Percentiles rank a stretch among this genome's conserved stretches.
Evolutionary conservation across 2,329 filamentous ascomycete genomes (phyloP).

Genomic region (Colletotrichum godetiae): DNA sequence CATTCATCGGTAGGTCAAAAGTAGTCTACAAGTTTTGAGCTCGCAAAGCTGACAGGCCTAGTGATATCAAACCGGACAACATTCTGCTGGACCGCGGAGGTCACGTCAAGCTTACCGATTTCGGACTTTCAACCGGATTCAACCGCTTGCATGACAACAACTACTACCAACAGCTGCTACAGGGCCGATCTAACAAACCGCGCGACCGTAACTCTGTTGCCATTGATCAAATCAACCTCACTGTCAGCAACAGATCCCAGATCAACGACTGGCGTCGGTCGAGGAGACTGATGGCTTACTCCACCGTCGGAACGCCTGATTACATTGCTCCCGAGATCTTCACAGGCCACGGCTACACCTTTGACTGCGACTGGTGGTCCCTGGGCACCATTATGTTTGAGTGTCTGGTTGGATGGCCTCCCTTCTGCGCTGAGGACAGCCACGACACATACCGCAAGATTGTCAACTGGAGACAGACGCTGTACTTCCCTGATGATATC

Average conservation of each 20-base stretch:
- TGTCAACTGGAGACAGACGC: conserved; percentile 94
- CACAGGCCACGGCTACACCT: conserved; percentile 94
- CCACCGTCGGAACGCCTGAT: conserved; percentile 96
- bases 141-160: conserved; percentile 98
- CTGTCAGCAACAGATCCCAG: conserved; percentile 95
- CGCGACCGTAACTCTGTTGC: conserved; percentile 93
- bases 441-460: conserved; percentile 99
- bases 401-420: conserved; percentile 97
- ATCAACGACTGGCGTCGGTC: conserved; percentile 99
- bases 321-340: conserved; percentile 99
- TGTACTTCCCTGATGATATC: conserved; percentile 97
- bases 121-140: conserved; percentile 96
- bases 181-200: conserved; percentile 78
- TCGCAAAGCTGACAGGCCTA: conserved; percentile 47
- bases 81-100: conserved; percentile 95
- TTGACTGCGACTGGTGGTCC: conserved; percentile 99
- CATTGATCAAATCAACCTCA: conserved; percentile 97
- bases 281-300: conserved; percentile 95
- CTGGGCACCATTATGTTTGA: conserved; percentile 99
- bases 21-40: too few species aligned
- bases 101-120: conserved; percentile 98
- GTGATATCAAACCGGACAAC: conserved; percentile 99
- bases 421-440: conserved; percentile 97
- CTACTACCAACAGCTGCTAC: conserved; percentile 96
- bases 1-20: conserved; percentile 86